phyloP scores from a whole-genome alignment of 208 protist species.

The Crithidia bombi region DNA sequence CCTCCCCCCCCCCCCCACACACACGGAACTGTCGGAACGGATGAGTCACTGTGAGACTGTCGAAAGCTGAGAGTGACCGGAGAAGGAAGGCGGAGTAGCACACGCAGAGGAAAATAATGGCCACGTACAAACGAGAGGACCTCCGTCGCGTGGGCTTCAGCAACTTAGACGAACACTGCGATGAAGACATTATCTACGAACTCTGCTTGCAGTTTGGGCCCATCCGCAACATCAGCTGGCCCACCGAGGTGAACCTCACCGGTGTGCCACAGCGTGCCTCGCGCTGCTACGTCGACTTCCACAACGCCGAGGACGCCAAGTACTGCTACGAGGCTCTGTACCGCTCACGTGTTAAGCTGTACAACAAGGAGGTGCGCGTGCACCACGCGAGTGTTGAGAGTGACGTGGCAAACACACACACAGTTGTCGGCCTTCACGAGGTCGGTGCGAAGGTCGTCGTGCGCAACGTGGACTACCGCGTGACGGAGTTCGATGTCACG shows the following conservation, averaged over 20 bases:
- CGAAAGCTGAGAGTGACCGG: background rate
- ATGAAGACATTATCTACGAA: constrained; percentile 82
- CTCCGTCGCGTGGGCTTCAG: constrained; percentile 73
- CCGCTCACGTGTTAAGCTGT: constrained; percentile 66
- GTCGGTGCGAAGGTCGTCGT: constrained; percentile 86
- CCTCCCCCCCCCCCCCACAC: too few species aligned
- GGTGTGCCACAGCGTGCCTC: constrained; percentile 60
- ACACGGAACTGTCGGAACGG: too few species aligned
- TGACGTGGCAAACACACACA: constrained; percentile 14
- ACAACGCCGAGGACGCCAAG: constrained; percentile 82
- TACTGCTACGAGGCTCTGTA: constrained; percentile 87
- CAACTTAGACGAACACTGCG: constrained; percentile 79
- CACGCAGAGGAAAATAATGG: constrained; percentile 32
- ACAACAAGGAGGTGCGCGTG: constrained; percentile 70
- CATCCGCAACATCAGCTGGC: constrained; percentile 75
- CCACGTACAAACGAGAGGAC: constrained; percentile 81
- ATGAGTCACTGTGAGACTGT: background rate
- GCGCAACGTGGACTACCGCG: constrained; percentile 67
- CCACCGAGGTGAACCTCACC: constrained; percentile 44
- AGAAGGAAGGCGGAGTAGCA: background rate
- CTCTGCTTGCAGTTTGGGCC: constrained; percentile 84
- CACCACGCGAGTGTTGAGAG: constrained; percentile 70
- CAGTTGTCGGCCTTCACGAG: constrained; percentile 69
- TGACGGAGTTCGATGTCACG: constrained; percentile 82
- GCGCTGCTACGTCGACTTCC: constrained; percentile 83